Evolutionary conservation across 257 asterid species (phyloP), one percentile per base, ranked within the genome.

Genomic region (Paraleonurus japonicus): DNA sequence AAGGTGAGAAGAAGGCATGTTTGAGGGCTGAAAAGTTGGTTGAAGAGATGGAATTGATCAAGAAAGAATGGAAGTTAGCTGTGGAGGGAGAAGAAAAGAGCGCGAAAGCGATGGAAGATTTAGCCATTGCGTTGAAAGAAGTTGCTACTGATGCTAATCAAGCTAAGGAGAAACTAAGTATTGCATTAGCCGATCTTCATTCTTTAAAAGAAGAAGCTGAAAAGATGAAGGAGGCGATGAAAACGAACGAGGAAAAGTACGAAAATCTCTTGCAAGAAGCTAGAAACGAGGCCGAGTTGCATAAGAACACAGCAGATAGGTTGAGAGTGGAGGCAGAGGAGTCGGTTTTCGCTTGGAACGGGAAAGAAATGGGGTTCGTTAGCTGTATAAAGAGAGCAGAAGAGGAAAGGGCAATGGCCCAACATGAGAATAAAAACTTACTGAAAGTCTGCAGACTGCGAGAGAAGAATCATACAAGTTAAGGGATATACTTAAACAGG

Each of bases 241-340:
- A 85, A 20, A 70, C 43, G 22, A 70, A 77, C 0, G 87, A 88
- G 60, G 86, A 87, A 26, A 69, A 67, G 63, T 76, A 85, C 20
- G 60, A 79, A 64, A 83, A 81, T 60, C 86, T 81, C 10, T 35
- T 91, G 16, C 68, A 65, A 0, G 97, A 85, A 9, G 88, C 92
- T 1, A 78, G 66, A 23, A 83, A 77, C 17, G 96, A 91, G 37
- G 75, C 81, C 0, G 97, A 91, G 61, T 10, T 86, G 23, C 53
- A 83, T 30, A 78, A 70, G 57, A 89, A 85, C 71, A 78, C 87
- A 0, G 87, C 89, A 1, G 93, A 89, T 7, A 69, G 96, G 63
- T 80, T 91, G 16, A 76, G 96, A 17, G n/a, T 81, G 3, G 99
- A 95, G 64, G 96, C 95, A 0, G 99, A 95, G 80, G 99, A 95